A percentile compares a stretch with the other conserved stretches of the same genome.
Evolutionary conservation across 1,284 basidiomycete genomes (phyloP).

Genomic region (Neolentinus lepideus): DNA sequence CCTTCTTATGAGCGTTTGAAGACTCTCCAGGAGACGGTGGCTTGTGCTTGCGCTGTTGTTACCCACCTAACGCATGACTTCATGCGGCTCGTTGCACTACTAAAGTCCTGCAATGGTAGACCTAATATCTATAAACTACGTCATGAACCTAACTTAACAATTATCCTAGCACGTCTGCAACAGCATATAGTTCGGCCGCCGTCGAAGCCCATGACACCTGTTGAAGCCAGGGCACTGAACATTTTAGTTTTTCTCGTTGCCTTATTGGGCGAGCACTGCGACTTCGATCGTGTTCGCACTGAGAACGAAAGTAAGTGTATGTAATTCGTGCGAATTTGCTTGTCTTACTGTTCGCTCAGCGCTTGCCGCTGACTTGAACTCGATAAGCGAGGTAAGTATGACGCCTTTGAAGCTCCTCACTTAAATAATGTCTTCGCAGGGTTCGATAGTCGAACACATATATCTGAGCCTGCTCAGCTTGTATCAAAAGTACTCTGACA

Average conservation of each 20-base stretch:
- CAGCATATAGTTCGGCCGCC: conserved; percentile 36
- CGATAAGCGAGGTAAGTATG: conserved; percentile 45
- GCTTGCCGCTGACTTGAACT: conserved; percentile 50
- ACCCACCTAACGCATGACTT: conserved; percentile 86
- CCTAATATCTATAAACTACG: not conserved
- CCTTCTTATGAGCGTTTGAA: conserved; percentile 19
- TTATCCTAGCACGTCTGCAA: conserved; percentile 45
- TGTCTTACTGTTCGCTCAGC: conserved; percentile 25
- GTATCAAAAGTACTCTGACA: conserved; percentile 54
- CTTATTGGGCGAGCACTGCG: conserved; percentile 81
- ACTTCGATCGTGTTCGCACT: conserved; percentile 72
- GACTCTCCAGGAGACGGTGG: conserved; percentile 85
- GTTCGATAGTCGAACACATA: conserved; percentile 75
- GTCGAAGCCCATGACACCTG: conserved; percentile 20
- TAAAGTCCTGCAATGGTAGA: conserved; percentile 79
- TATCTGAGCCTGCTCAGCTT: conserved; percentile 67
- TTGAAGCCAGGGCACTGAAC: conserved; percentile 36
- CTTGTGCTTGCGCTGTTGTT: conserved; percentile 85
- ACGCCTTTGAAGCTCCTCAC: not conserved
- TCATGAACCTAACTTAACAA: not conserved
- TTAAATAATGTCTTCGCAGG: conserved; percentile 27
- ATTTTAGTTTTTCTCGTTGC: conserved; percentile 80
- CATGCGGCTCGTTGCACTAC: conserved; percentile 61
- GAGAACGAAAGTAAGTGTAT: conserved; percentile 44
- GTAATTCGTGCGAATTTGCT: too few species aligned